Evolutionary conservation across 768 basidiomycete genomes (phyloP).

Genomic region (Pulveroboletus sp.): DNA sequence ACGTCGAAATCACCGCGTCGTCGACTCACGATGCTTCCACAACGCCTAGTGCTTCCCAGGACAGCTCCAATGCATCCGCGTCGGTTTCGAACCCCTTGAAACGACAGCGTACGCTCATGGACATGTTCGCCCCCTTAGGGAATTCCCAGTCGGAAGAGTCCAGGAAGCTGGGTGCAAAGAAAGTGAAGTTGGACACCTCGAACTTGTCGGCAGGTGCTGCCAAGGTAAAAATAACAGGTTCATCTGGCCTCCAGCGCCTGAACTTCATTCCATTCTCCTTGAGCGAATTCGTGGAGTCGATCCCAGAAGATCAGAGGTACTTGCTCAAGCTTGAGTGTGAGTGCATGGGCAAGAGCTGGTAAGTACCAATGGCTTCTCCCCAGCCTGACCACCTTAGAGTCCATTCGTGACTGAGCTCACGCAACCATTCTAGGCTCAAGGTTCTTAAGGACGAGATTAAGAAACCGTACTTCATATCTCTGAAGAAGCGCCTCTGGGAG

Average conservation of each 20-base stretch:
- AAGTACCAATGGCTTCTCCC: conserved; percentile 1
- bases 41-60: conserved; percentile 24
- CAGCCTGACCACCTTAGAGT: neutral
- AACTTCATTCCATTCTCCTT: conserved; percentile 70
- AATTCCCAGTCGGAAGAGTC: conserved; percentile 19
- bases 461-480: conserved; percentile 68
- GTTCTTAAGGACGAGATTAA: conserved; percentile 68
- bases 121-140: conserved; percentile 50
- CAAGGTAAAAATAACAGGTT: conserved; percentile 4
- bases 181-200: conserved; percentile 36
- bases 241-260: conserved; percentile 32
- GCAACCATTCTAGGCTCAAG: conserved; percentile 52
- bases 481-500: conserved; percentile 66
- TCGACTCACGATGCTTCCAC: conserved; percentile 9
- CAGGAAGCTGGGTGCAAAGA: conserved; percentile 40
- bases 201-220: conserved; percentile 13
- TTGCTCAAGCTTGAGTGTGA: conserved; percentile 67
- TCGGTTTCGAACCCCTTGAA: conserved; percentile 30
- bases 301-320: conserved; percentile 53
- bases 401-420: conserved; percentile 6
- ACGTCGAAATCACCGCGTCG: conserved; percentile 32
- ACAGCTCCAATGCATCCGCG: conserved; percentile 12
- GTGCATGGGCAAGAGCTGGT: conserved; percentile 73
- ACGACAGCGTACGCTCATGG: conserved; percentile 61
- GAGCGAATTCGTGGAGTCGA: conserved; percentile 44